Evolutionary conservation across 2,329 filamentous ascomycete genomes (phyloP).

Genomic region (Aspergillus floridensis): DNA sequence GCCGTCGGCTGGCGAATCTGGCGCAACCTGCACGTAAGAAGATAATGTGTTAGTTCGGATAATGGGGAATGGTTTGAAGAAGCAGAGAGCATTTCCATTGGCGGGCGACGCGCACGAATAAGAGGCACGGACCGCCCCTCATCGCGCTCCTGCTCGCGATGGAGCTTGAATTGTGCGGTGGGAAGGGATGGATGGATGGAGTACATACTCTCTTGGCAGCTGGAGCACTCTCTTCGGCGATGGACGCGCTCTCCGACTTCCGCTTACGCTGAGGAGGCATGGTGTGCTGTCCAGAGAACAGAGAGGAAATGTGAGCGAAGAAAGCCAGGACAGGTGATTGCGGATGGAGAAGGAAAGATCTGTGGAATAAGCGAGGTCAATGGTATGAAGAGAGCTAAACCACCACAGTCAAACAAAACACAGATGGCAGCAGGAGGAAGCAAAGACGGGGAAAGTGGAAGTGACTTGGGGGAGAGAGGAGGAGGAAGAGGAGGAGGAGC

Average conservation of each 20-base stretch:
- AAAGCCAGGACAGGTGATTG: constrained; percentile 4
- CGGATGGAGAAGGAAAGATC: neutral
- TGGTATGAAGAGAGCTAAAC: neutral
- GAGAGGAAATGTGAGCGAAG: constrained; percentile 1
- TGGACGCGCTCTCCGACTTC: constrained; percentile 24
- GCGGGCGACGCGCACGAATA: constrained; percentile 8
- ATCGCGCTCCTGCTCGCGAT: neutral
- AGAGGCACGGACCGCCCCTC: neutral
- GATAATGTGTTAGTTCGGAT: constrained; percentile 5
- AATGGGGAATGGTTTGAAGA: neutral
- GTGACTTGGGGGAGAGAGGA: too few species aligned
- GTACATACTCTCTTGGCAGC: constrained; percentile 24
- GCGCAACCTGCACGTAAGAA: constrained; percentile 11
- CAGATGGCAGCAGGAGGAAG: too few species aligned
- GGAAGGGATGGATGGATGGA: neutral
- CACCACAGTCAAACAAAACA: too few species aligned
- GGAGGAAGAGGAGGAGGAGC: too few species aligned
- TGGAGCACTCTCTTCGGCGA: constrained; percentile 22
- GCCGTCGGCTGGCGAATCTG: constrained; percentile 20
- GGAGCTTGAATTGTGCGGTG: neutral
- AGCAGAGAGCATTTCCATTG: constrained; percentile 7
- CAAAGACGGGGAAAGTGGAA: too few species aligned
- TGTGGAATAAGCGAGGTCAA: neutral
- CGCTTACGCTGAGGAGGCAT: constrained; percentile 25
- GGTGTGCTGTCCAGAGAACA: constrained; percentile 3